Conservation (phyloP, 306 rosid species). For the Trifolium fragiferum region DNA sequence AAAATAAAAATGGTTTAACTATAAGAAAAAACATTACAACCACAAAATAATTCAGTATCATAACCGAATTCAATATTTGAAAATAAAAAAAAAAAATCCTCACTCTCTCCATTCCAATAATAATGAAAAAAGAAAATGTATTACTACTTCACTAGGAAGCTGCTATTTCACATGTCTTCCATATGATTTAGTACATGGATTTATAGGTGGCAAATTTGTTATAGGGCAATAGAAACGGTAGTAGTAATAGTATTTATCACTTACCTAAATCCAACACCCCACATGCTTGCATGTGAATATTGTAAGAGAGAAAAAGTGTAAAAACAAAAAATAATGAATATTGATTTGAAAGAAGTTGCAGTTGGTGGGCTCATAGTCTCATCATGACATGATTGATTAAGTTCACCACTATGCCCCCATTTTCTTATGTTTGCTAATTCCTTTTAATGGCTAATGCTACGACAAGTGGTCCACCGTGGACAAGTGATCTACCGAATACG, state of each 20-base stretch:
- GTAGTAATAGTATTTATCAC: constrained; percentile 26
- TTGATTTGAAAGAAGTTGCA: constrained; percentile 48
- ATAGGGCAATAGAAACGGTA: constrained; percentile 35
- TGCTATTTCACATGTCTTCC: constrained; percentile 77
- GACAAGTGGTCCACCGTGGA: no score
- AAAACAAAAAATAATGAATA: constrained; percentile 13
- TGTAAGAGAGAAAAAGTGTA: constrained; percentile 35
- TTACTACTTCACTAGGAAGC: constrained; percentile 59
- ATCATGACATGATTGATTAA: constrained; percentile 56
- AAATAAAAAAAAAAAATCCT: not conserved
- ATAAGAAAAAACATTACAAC: constrained; percentile 6
- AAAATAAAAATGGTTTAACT: not conserved
- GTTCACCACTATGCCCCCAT: constrained; percentile 59
- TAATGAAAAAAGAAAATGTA: constrained; percentile 45
- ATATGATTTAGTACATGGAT: constrained; percentile 21
- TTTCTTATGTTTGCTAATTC: constrained; percentile 46
- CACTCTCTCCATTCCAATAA: constrained; percentile 53
- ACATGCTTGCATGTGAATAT: constrained; percentile 82
- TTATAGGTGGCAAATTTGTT: constrained; percentile 36
- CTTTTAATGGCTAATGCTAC: no score
- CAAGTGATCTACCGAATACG: no score
- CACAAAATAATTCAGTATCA: constrained; percentile 39
- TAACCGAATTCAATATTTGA: constrained; percentile 32
- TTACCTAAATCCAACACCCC: constrained; percentile 45
- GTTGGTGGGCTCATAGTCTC: constrained; percentile 56